Conservation (phyloP, 768 basidiomycete species). For the Leccinum disarticulatum region DNA sequence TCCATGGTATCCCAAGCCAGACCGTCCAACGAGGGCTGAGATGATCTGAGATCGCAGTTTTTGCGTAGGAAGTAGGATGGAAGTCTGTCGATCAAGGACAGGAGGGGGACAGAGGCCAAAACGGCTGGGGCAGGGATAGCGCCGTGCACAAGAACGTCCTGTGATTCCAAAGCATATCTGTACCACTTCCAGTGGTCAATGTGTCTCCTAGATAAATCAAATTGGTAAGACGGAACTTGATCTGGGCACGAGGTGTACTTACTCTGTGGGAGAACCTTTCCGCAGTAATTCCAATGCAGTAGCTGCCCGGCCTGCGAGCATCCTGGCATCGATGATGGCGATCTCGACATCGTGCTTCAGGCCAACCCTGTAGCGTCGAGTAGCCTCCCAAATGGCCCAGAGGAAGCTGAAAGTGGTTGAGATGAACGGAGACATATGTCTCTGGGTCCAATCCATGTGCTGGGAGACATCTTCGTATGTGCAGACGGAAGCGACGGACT, state of each 20-base stretch:
- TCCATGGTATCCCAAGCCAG: constrained; percentile 57
- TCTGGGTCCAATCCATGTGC: constrained; percentile 81
- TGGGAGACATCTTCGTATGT: constrained; percentile 63
- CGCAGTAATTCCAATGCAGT: constrained; percentile 67
- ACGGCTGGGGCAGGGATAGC: constrained; percentile 66
- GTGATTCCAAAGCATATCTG: constrained; percentile 71
- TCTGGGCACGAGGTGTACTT: constrained; percentile 26
- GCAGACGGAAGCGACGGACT: constrained; percentile 27
- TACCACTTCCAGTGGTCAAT: constrained; percentile 75
- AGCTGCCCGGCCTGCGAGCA: constrained; percentile 54
- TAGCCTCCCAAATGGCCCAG: constrained; percentile 83
- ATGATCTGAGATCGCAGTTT: constrained; percentile 31
- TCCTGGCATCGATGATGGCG: constrained; percentile 71
- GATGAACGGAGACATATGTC: constrained; percentile 64
- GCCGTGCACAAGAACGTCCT: constrained; percentile 71
- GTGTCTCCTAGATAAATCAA: constrained; percentile 45
- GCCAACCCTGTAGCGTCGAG: constrained; percentile 67
- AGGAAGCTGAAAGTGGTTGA: constrained; percentile 79
- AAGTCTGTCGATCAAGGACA: constrained; percentile 60
- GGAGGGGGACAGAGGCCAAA: constrained; percentile 67
- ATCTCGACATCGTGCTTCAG: constrained; percentile 78
- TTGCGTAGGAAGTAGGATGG: constrained; percentile 66
- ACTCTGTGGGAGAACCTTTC: constrained; percentile 55
- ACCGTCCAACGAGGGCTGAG: constrained; percentile 34
- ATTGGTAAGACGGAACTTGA: background rate